These are phyloP conservation scores for Sungouiella blattae DNA, from an alignment of 805 yeast species.

Conservation along the genomic window DNA sequence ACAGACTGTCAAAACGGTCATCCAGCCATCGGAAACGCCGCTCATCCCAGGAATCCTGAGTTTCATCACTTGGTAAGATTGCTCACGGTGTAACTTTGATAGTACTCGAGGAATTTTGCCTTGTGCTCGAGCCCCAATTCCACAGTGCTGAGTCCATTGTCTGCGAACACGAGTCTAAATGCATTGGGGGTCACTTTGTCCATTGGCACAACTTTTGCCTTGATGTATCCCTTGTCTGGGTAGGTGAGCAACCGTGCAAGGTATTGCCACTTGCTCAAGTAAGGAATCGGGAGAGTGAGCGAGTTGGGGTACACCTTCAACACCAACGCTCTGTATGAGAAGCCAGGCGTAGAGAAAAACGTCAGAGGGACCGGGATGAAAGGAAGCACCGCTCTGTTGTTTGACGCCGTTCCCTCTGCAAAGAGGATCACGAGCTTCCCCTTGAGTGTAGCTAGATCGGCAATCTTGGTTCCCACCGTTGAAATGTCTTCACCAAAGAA, in stretches of 20 bases:
- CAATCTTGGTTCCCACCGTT: constrained; percentile 10
- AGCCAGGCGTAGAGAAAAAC: constrained; percentile 13
- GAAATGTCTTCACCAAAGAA: constrained; percentile 12
- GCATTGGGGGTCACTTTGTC: constrained; percentile 14
- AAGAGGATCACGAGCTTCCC: constrained; percentile 54
- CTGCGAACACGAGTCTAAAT: constrained; percentile 27
- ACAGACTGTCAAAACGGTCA: not conserved
- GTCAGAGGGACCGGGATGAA: constrained; percentile 26
- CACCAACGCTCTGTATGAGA: constrained; percentile 33
- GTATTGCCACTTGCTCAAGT: constrained; percentile 18
- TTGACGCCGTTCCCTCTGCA: constrained; percentile 82
- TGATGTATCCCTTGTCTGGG: constrained; percentile 20
- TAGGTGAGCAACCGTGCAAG: constrained; percentile 21
- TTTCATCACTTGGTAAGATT: too few species aligned
- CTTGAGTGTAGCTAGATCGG: constrained; percentile 21
- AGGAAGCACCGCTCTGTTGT: constrained; percentile 72
- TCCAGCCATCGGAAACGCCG: constrained; percentile 1
- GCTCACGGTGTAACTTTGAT: constrained; percentile 6
- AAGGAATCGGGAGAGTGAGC: constrained; percentile 36
- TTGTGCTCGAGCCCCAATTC: constrained; percentile 30
- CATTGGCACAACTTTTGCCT: constrained; percentile 25
- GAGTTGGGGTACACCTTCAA: constrained; percentile 36
- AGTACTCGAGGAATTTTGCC: constrained; percentile 22
- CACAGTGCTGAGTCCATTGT: constrained; percentile 30
- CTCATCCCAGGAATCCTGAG: too few species aligned